Evolutionary conservation across 352 stramenopile genomes (phyloP).

Genomic region (Phytophthora palmivora): DNA sequence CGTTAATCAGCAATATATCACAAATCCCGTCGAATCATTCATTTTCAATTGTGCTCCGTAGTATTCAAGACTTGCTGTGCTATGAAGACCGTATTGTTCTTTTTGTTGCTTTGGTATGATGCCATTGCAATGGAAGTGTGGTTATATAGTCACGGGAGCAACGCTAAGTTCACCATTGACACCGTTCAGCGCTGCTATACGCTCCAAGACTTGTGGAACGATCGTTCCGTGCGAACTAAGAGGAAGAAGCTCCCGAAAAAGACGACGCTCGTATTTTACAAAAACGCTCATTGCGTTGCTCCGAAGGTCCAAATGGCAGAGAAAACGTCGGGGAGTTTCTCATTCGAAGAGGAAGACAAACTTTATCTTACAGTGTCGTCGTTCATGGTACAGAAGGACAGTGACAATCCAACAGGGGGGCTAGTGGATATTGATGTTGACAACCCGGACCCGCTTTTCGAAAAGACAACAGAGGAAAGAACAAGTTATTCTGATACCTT

Average conservation of each 20-base stretch:
- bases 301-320: conserved; percentile 9
- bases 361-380: conserved; percentile 25
- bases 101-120: conserved; percentile 14
- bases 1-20: no score
- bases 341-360: conserved; percentile 24
- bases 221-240: conserved; percentile 18
- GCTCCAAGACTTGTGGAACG: conserved; percentile 25
- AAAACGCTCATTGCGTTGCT: conserved; percentile 7
- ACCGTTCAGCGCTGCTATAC: conserved; percentile 27
- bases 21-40: no score
- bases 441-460: conserved; percentile 1
- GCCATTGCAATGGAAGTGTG: conserved; percentile 19
- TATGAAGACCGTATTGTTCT: conserved; percentile 5
- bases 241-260: conserved; percentile 23
- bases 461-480: background rate
- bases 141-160: conserved; percentile 26
- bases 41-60: conserved; percentile 16
- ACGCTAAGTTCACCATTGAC: conserved; percentile 28
- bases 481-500: background rate
- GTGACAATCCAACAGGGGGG: conserved; percentile 8
- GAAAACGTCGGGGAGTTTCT: conserved; percentile 15
- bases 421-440: conserved; percentile 15
- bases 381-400: conserved; percentile 24
- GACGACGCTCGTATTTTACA: conserved; percentile 18
- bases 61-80: background rate